phyloP scores from a whole-genome alignment of 2,329 filamentous ascomycete genomes.

The Fusarium verrucosum region DNA sequence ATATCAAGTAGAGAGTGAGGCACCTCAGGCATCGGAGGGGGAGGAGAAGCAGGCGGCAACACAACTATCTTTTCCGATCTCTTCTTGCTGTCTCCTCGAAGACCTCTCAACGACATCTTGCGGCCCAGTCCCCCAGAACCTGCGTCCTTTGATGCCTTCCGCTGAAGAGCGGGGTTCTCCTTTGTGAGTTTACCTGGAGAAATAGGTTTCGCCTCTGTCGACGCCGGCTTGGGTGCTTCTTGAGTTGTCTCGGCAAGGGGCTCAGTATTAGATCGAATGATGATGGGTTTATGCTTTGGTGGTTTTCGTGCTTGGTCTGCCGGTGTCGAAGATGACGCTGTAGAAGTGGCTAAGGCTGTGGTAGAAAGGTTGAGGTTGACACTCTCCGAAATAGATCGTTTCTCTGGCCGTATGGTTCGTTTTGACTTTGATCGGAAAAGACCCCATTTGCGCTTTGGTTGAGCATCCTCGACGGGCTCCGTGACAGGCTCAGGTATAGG shows the following conservation, averaged over 20 bases:
- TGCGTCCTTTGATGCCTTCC: constrained; percentile 31
- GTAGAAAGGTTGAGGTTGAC: constrained; percentile 37
- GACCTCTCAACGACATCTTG: constrained; percentile 40
- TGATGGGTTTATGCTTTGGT: constrained; percentile 55
- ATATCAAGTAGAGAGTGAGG: constrained; percentile 67
- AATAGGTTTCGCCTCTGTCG: constrained; percentile 5
- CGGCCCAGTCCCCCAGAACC: constrained; percentile 39
- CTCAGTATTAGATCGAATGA: constrained; percentile 56
- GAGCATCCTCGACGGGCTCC: constrained; percentile 46
- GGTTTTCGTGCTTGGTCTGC: constrained; percentile 25
- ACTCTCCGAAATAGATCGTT: constrained; percentile 40
- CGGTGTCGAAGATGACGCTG: constrained; percentile 13
- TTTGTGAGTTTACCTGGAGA: constrained; percentile 27
- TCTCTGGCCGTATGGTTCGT: constrained; percentile 34
- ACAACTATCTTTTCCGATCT: constrained; percentile 30
- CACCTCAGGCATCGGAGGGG: constrained; percentile 33
- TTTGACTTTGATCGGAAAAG: constrained; percentile 61
- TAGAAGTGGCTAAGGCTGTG: constrained; percentile 29
- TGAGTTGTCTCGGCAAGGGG: constrained; percentile 37
- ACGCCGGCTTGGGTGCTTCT: constrained; percentile 9
- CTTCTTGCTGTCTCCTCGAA: constrained; percentile 38
- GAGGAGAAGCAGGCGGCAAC: constrained; percentile 28
- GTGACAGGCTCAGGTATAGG: constrained; percentile 19
- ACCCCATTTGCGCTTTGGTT: constrained; percentile 65
- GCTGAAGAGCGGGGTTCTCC: constrained; percentile 16